Conservation (phyloP, 805 yeast species). For the Priceomyces castillae region DNA sequence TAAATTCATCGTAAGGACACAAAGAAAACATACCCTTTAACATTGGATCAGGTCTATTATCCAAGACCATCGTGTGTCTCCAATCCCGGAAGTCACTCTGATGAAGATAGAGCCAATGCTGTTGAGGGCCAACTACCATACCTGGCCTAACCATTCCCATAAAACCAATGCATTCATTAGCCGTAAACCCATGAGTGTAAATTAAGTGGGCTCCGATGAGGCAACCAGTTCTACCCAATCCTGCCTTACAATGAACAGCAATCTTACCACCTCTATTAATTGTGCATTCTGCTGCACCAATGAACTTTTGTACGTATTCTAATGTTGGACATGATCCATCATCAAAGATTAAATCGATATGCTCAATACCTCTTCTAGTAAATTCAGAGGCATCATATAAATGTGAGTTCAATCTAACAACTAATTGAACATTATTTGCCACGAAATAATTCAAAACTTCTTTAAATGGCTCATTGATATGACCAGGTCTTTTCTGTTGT, state of each 20-base stretch:
- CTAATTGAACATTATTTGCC: constrained; percentile 74
- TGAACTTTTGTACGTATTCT: constrained; percentile 86
- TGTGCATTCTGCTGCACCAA: constrained; percentile 92
- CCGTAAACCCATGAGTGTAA: constrained; percentile 95
- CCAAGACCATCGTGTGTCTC: constrained; percentile 86
- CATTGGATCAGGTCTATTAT: constrained; percentile 59
- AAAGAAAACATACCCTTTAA: constrained; percentile 69
- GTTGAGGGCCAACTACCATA: constrained; percentile 99
- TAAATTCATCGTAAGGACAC: constrained; percentile 59
- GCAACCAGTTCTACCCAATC: constrained; percentile 97
- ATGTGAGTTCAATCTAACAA: constrained; percentile 89
- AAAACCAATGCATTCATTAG: constrained; percentile 93
- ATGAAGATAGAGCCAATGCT: constrained; percentile 95
- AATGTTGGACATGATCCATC: constrained; percentile 98
- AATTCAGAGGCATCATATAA: constrained; percentile 84
- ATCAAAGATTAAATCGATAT: constrained; percentile 93
- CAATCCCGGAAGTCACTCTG: constrained; percentile 96
- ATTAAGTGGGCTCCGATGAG: constrained; percentile 95
- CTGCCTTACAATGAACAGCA: constrained; percentile 99
- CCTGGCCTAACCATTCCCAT: constrained; percentile 97
- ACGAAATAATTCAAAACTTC: constrained; percentile 78
- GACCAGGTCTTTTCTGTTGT: constrained; percentile 51
- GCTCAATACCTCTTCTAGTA: constrained; percentile 78
- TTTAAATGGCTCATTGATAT: constrained; percentile 69
- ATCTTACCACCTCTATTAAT: constrained; percentile 85